Base-by-base conservation (phyloP, 2,329 filamentous ascomycete genomes). In the Fusarium sp. region DNA sequence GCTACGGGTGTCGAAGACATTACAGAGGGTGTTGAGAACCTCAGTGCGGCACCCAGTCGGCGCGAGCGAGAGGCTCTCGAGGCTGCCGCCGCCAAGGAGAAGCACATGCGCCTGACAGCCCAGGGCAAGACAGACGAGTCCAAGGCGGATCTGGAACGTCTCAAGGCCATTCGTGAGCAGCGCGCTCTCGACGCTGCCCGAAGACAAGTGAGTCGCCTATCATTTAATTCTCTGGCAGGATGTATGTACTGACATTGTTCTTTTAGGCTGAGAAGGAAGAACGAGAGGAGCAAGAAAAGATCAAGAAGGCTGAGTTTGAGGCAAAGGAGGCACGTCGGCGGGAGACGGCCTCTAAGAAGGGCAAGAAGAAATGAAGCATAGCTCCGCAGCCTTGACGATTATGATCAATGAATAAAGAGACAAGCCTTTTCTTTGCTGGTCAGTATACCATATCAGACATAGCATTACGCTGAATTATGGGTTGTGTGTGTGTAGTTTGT, bases 51-150 rank as follows among this genome's bases (percentile, higher is more conserved):
- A 42, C 77, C 79, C 65, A 88, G 81, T 76, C 80, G 86, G 55
- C 81, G 87, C 79, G 85, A 90, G 82, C 79, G 87, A 74, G 87
- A 98, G 83, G 92, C 95, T 4, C 77, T 96, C 34, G 92, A 97
- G 82, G 95, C 95, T 2, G 91, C 92, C 68, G 92, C 95, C 78
- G 94, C 93, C 31, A 95, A 94, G 80, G 95, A 97, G 84, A 88
- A 90, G 72, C 98, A 97, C 78, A 88, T 94, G 85, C 97, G 97
- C 82, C 81, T 98, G 74, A 95, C 98, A 76, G 93, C 94, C 59
- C 92, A 94, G 77, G 95, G 95, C 76, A 98, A 98, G 89, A 98
- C 96, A 44, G 96, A 99, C 65, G 93, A 98, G 85, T 95, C 95
- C 48, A 92, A 93, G 79, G 91, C 93, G 7, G 96, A 99, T 81